A percentile compares a stretch with the other conserved stretches of the same genome.
phyloP scores from a whole-genome alignment of 495 filamentous ascomycete species.

The Acidomyces sp. region DNA sequence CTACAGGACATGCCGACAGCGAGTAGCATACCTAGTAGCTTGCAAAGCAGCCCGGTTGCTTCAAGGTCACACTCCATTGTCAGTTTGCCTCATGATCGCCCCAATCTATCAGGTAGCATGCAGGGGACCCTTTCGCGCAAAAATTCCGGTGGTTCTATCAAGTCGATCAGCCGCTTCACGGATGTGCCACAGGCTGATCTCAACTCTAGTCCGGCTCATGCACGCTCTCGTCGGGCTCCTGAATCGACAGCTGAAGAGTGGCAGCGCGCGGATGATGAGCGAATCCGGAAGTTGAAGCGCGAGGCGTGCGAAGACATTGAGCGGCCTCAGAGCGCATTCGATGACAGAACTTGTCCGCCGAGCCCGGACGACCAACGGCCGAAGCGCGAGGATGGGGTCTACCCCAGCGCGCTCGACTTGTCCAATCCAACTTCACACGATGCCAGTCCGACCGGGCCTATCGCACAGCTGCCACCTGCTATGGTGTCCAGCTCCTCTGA shows the following conservation, averaged over 20 bases:
- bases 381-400: not conserved
- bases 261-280: constrained; percentile 27
- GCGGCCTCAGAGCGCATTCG: constrained; percentile 10
- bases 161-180: constrained; percentile 3
- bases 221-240: not conserved
- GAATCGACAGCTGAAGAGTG: constrained; percentile 25
- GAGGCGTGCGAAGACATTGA: constrained; percentile 11
- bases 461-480: constrained; percentile 12
- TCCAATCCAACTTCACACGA: constrained; percentile 14
- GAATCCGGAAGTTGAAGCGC: constrained; percentile 17
- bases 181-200: not conserved
- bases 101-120: not conserved
- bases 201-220: not conserved
- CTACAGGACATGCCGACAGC: constrained; percentile 20
- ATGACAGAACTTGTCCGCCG: constrained; percentile 25
- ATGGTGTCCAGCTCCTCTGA: constrained; percentile 31
- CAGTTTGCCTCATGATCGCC: constrained; percentile 8
- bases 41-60: constrained; percentile 14
- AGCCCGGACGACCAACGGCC: constrained; percentile 29
- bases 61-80: constrained; percentile 14
- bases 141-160: constrained; percentile 12
- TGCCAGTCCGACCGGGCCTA: constrained; percentile 20
- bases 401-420: constrained; percentile 2
- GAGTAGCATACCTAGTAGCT: constrained; percentile 5
- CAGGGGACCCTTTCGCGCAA: constrained; percentile 8